Base-by-base conservation (phyloP, 2,329 filamentous ascomycete species). In the Ophiostoma triangulosporum region DNA sequence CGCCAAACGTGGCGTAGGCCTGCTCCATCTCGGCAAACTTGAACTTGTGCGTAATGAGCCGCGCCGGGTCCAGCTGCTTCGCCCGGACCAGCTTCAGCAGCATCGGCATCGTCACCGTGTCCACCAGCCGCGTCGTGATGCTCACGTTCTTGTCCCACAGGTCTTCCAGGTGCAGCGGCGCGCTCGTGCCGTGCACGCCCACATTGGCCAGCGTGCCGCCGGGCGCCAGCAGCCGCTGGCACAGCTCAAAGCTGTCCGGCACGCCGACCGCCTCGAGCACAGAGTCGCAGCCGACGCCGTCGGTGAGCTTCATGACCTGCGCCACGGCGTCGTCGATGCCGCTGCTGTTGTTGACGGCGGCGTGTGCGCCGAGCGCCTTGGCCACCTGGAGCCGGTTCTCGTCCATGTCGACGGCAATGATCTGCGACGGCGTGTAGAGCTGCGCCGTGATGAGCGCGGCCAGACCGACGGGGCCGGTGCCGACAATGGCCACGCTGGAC, bases 201-300 rank as follows among this genome's bases (percentile, higher is more conserved):
- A 81, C 69, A 60, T 80, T 81, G 4, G 76, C 77, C 57, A 81
- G 71, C 0, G 68, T 65, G 4, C 75, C 77, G 1, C 76, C 77
- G 0, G 72, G 65, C 0, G 73, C 76, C 9, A 81, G 69, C 24
- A 81, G 60, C 7, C 71, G 65, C 62, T 81, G 76, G 51, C 71
- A 74, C 40, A 78, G 63, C 15, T 73, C 67, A 60, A 80, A 78
- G 0, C 73, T 78, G 0, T 67, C 67, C 0, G 74, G 73, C 8
- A 76, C 65, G 1, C 77, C 77, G 1, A 80, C 78, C 0, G 75
- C 76, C 61, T 80, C 77, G 50, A 80, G 76, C 1, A 81, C 76
- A 0, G 73, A 67, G 55, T 81, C 76, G 57, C 74, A 78, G 0
- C 76, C 77, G 51, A 71, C 67, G 1, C 70, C 72, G n/a, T 70